Conservation (phyloP, 768 basidiomycete species). For the Lentinula sp. region DNA sequence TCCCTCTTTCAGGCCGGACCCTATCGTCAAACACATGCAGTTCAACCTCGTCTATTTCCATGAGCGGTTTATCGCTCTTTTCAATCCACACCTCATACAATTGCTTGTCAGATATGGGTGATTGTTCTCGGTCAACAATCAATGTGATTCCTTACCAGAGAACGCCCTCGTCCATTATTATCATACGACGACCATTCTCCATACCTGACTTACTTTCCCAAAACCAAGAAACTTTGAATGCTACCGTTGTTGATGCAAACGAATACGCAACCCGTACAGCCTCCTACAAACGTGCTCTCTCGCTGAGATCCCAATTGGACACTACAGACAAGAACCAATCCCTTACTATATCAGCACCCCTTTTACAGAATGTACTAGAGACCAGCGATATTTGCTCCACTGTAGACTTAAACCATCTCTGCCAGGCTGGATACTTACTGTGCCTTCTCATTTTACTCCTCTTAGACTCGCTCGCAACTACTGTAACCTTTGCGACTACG, state of each 20-base stretch:
- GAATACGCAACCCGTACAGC: neutral
- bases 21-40: neutral
- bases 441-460: neutral
- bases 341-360: too few relatives aligned
- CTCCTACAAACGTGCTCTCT: neutral
- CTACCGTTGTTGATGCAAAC: neutral
- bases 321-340: neutral
- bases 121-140: too few relatives aligned
- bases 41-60: too few relatives aligned
- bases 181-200: neutral
- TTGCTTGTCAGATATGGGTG: neutral
- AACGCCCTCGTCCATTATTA: neutral
- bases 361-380: too few relatives aligned
- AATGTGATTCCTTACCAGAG: neutral
- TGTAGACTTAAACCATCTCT: neutral
- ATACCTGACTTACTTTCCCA: neutral
- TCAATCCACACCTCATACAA: neutral
- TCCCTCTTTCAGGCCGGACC: neutral
- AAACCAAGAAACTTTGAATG: neutral
- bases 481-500: neutral
- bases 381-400: neutral
- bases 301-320: neutral
- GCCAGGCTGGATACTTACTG: conserved; percentile 5
- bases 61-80: neutral
- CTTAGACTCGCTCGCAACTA: neutral